Conservation (phyloP, 129 eudicot genomes). For the Artemisia annua region DNA sequence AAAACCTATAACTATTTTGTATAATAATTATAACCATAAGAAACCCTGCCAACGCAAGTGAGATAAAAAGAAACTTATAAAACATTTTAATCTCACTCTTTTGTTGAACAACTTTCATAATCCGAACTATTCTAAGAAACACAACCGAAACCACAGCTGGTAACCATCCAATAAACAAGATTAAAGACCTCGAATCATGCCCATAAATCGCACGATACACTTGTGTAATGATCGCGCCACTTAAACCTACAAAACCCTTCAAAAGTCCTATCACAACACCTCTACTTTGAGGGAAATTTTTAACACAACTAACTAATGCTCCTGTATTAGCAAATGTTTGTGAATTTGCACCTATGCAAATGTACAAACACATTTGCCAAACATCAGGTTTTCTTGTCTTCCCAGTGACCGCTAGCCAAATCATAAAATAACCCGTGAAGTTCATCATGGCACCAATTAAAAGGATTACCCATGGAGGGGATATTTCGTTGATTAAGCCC, state of each 20-base stretch:
- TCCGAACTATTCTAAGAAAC: conserved; percentile 46
- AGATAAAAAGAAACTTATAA: conserved; percentile 48
- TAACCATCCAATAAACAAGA: conserved; percentile 60
- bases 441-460: conserved; percentile 59
- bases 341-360: conserved; percentile 69
- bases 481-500: conserved; percentile 62
- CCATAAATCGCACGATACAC: conserved; percentile 57
- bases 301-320: conserved; percentile 67
- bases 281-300: conserved; percentile 64
- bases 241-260: conserved; percentile 70
- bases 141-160: conserved; percentile 47
- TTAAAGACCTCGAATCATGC: conserved; percentile 41
- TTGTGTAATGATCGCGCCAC: conserved; percentile 72
- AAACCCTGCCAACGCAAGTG: conserved; percentile 73
- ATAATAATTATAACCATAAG: conserved; percentile 51
- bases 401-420: conserved; percentile 65
- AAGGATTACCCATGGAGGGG: conserved; percentile 79
- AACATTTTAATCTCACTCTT: conserved; percentile 52
- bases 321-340: conserved; percentile 70
- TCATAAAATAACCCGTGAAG: conserved; percentile 72
- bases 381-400: conserved; percentile 33
- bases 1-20: conserved; percentile 47
- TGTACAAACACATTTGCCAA: conserved; percentile 77
- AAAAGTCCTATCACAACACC: conserved; percentile 65
- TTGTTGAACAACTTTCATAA: conserved; percentile 41